Evolutionary conservation across 805 yeast genomes (phyloP), one percentile per base, ranked within the genome.

Genomic region (Saccharomycopsis amapae): DNA sequence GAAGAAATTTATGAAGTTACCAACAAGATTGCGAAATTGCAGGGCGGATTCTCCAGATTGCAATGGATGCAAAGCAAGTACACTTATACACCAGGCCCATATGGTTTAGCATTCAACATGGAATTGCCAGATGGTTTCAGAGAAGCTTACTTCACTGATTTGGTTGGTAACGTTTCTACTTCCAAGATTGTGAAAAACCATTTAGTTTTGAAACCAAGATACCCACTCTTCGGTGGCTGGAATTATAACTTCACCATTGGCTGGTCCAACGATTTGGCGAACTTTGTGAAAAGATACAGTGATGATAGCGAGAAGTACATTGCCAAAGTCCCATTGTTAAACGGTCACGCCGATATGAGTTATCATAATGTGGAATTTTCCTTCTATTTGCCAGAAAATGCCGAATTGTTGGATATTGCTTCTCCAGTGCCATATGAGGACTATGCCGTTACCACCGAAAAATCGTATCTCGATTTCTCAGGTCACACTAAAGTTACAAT

Each of bases 151-250:
- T 86, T 70, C 60, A 81, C 87, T 9, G 98, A 93, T 63, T 75
- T 83, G 54, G 96, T 90, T 24, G 98, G 98, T 31, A 85, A 86
- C 64, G 96, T 90, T 12, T 81, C 96, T 5, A 85, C 97, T 2
- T 81, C 83, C 41, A 67, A 68, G 51, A 50, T 66, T 22, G 58
- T 65, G 3, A 54, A 54, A 3, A 59, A 62, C 43, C 60, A 54
- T 50, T 65, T 86, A 40, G 67, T 80, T 30, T 62, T 93, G 53
- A 76, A 74, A 58, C 97, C 97, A 46, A 75, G 98, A 62, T 93
- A 71, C 69, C 98, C 98, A n/a, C 62, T 93, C 5, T 85, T 86
- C 64, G 98, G 98, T 40, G 94, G 89, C 36, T 93, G 98, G 98
- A 74, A 80, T 57, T 90, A 87, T 65, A 87, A 90, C 65, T 93